Percentiles rank a stretch among this genome's conserved stretches.
phyloP scores from a whole-genome alignment of 441 rosid genomes.

The Erodium moschatum region DNA sequence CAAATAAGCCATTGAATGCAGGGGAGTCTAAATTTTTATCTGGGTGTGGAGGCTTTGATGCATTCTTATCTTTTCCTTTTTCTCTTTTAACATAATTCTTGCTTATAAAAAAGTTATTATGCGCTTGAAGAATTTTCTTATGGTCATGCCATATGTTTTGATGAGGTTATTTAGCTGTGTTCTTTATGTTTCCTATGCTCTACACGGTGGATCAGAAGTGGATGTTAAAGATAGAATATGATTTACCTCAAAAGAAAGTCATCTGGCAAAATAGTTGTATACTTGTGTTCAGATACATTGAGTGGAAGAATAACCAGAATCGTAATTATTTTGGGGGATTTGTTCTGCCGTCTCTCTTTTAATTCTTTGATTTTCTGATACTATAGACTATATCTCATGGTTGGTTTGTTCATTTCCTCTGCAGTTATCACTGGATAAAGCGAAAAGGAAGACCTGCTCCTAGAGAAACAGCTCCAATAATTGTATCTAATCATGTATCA shows the following conservation, averaged over 20 bases:
- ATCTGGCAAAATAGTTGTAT: background rate
- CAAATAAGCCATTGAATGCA: too few relatives aligned
- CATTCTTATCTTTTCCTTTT: too few relatives aligned
- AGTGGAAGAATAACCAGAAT: background rate
- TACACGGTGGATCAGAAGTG: background rate
- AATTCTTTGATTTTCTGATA: too few relatives aligned
- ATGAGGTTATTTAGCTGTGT: background rate
- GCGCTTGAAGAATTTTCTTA: background rate
- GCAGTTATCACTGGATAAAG: constrained; percentile 90
- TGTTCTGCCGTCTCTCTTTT: background rate
- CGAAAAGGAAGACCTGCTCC: constrained; percentile 89
- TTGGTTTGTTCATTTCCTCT: constrained; percentile 8
- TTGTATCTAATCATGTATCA: constrained; percentile 89
- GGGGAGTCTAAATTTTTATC: too few relatives aligned
- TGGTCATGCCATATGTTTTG: background rate
- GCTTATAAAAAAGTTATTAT: background rate
- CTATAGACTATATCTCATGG: background rate
- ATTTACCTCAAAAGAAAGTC: background rate
- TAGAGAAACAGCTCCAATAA: constrained; percentile 74
- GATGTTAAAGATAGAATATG: background rate
- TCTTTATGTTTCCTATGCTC: background rate
- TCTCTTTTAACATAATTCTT: too few relatives aligned
- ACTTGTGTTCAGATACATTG: background rate
- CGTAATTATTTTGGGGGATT: background rate
- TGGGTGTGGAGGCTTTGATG: too few relatives aligned